Percentiles rank a stretch among this genome's conserved stretches.
These are phyloP conservation scores for Zelonia costaricensis DNA, from an alignment of 208 protist species.

Conservation along the genomic window DNA sequence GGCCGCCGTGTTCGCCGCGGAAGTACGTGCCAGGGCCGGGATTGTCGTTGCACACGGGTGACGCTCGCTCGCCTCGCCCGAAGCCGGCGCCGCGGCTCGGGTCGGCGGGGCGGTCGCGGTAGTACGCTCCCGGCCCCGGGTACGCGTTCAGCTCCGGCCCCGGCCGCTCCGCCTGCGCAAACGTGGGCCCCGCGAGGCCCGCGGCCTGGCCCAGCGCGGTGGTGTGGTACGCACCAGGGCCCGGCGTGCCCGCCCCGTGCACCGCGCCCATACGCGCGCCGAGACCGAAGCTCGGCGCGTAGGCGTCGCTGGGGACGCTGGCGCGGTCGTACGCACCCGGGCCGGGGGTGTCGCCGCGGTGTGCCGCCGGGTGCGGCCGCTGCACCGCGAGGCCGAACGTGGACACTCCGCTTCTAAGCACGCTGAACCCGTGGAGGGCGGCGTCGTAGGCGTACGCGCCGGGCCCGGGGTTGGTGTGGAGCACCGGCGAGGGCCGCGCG, in stretches of 20 bases:
- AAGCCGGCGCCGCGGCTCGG: neutral
- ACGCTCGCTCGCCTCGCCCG: neutral
- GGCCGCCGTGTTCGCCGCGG: neutral
- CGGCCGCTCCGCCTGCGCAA: neutral
- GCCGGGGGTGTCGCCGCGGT: slow-evolving; percentile 10
- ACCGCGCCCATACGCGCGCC: neutral
- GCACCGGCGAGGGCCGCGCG: neutral
- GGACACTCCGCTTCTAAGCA: neutral
- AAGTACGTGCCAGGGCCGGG: slow-evolving; percentile 32
- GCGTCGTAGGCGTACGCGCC: slow-evolving; percentile 24
- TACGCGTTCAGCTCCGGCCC: slow-evolving; percentile 1
- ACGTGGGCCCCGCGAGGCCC: neutral
- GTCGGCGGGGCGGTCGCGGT: neutral
- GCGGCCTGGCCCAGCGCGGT: too few species aligned
- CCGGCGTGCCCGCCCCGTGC: too few species aligned
- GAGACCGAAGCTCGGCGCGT: slow-evolving; percentile 5
- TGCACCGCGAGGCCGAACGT: slow-evolving; percentile 5
- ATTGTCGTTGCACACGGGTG: neutral
- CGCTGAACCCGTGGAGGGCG: neutral
- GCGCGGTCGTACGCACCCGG: slow-evolving; percentile 35
- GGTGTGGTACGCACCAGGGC: neutral
- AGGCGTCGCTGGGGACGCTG: neutral
- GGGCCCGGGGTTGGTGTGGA: slow-evolving; percentile 28
- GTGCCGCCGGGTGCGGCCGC: neutral
- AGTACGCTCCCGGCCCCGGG: slow-evolving; percentile 5